Evolutionary conservation across 2,329 filamentous ascomycete genomes (phyloP).

Genomic region (Gnomoniopsis smithogilvyi): DNA sequence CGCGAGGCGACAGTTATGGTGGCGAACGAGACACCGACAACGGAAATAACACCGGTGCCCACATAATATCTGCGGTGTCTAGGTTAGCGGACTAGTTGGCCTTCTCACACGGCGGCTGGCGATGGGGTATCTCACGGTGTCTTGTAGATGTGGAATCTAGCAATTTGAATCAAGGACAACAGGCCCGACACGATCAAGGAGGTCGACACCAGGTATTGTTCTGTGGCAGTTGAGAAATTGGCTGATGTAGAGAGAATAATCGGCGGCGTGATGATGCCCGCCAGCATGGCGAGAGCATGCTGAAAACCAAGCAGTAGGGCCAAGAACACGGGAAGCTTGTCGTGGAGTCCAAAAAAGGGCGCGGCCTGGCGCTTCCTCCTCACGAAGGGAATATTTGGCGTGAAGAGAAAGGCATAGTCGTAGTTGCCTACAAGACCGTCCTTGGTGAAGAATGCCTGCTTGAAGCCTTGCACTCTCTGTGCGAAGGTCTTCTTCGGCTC

Average conservation of each 20-base stretch:
- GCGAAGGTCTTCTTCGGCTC: constrained; percentile 30
- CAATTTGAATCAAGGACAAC: constrained; percentile 73
- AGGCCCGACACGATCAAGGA: constrained; percentile 76
- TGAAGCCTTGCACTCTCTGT: constrained; percentile 28
- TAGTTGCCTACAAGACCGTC: constrained; percentile 81
- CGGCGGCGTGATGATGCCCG: constrained; percentile 73
- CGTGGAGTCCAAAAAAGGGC: constrained; percentile 82
- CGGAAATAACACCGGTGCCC: constrained; percentile 76
- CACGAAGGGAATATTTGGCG: constrained; percentile 79
- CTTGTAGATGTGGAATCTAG: constrained; percentile 67
- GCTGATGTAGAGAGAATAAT: constrained; percentile 66
- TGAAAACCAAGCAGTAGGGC: constrained; percentile 75
- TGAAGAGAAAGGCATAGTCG: constrained; percentile 88
- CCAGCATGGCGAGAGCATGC: constrained; percentile 74
- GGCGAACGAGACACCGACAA: constrained; percentile 75
- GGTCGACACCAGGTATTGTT: constrained; percentile 77
- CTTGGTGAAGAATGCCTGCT: constrained; percentile 49
- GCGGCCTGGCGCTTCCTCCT: constrained; percentile 55
- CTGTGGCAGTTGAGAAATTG: constrained; percentile 56
- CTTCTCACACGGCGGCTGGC: not conserved
- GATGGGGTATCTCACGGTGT: constrained; percentile 49
- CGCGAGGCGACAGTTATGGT: constrained; percentile 72
- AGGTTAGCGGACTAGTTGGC: not conserved
- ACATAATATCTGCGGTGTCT: constrained; percentile 61
- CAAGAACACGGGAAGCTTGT: constrained; percentile 71